A percentile compares a stretch with the other conserved stretches of the same genome.
Conservation (phyloP, 2,329 filamentous ascomycete species). For the Lachnellula hyalina region DNA sequence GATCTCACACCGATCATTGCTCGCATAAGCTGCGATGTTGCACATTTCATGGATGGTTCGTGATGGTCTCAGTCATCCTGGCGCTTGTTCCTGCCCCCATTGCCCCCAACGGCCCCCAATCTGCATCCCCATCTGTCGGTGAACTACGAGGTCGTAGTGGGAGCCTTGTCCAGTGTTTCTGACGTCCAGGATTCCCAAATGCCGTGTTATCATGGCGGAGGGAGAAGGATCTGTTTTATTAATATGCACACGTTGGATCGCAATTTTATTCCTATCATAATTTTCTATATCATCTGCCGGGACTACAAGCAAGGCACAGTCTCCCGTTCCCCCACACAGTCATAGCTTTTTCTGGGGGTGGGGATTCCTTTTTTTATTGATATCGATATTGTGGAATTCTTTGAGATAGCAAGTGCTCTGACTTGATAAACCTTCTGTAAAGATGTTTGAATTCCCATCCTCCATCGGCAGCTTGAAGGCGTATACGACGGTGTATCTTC, state of each 20-base stretch:
- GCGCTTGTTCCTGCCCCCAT: slow-evolving; percentile 9
- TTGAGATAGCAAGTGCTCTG: neutral
- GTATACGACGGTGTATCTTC: neutral
- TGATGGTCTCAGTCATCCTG: slow-evolving; percentile 3
- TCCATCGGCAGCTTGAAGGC: neutral
- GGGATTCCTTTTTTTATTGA: slow-evolving; percentile 3
- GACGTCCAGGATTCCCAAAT: slow-evolving; percentile 5
- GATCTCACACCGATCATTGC: slow-evolving; percentile 14
- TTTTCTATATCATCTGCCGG: slow-evolving; percentile 10
- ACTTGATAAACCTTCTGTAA: neutral
- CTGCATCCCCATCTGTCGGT: slow-evolving; percentile 1
- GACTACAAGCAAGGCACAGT: slow-evolving; percentile 7
- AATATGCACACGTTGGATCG: slow-evolving; percentile 9
- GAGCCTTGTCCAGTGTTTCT: slow-evolving; percentile 7
- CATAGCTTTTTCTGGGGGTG: slow-evolving; percentile 4
- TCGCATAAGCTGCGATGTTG: neutral
- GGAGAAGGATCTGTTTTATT: slow-evolving; percentile 9
- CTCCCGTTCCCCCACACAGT: slow-evolving; percentile 2
- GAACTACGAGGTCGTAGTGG: slow-evolving; percentile 2
- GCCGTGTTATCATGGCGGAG: slow-evolving; percentile 8
- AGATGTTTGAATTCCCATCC: neutral
- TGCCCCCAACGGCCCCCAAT: slow-evolving; percentile 1
- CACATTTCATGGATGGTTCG: neutral
- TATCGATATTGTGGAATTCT: neutral
- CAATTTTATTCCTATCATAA: slow-evolving; percentile 7